Evolutionary conservation across 2,329 filamentous ascomycete species (phyloP).

Genomic region (Neocatenulostroma microsporum): DNA sequence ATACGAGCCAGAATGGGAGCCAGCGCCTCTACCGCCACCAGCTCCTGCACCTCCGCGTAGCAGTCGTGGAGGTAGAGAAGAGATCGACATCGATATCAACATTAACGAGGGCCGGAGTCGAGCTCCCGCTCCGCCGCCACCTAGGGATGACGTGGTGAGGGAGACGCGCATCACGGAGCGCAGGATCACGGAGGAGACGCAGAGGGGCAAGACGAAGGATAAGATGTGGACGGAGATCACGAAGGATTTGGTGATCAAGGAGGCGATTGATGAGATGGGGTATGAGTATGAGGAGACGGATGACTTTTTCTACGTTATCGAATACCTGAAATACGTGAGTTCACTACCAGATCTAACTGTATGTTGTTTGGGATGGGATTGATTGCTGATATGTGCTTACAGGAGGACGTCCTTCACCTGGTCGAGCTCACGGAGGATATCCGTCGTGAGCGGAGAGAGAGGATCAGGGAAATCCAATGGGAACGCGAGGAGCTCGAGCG

Average conservation of each 20-base stretch:
- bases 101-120: conserved; percentile 1
- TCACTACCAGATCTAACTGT: background rate
- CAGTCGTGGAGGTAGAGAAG: conserved; percentile 20
- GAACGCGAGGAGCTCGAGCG: conserved; percentile 51
- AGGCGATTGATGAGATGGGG: conserved; percentile 75
- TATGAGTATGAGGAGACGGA: conserved; percentile 90
- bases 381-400: conserved; percentile 6
- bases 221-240: conserved; percentile 94
- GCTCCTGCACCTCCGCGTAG: conserved; percentile 10
- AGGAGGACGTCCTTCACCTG: conserved; percentile 83
- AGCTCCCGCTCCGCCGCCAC: conserved; percentile 14
- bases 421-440: conserved; percentile 79
- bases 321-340: conserved; percentile 82
- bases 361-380: background rate
- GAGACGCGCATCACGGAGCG: conserved; percentile 34
- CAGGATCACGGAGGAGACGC: conserved; percentile 16
- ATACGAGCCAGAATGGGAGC: conserved; percentile 37
- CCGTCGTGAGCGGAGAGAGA: conserved; percentile 54
- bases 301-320: conserved; percentile 84
- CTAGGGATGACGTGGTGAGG: conserved; percentile 39
- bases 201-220: conserved; percentile 21
- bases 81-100: conserved; percentile 37
- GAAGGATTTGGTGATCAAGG: conserved; percentile 77
- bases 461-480: conserved; percentile 54
- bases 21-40: conserved; percentile 17